Evolutionary conservation across 176 grass and related monocot genomes (phyloP).

Genomic region (Oryza nivara): DNA sequence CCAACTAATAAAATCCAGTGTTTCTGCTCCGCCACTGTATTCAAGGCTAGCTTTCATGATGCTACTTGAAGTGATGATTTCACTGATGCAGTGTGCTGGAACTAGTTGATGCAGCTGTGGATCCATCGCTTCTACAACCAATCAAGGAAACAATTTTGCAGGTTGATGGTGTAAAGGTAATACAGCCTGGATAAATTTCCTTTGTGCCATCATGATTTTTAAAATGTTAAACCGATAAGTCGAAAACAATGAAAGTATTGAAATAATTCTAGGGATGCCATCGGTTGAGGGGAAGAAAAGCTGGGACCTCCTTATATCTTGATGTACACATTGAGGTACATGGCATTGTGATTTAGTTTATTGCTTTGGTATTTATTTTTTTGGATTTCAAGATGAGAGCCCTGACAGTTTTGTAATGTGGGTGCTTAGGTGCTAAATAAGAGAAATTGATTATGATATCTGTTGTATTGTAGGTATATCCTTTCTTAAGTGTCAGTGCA

Average conservation of each 20-base stretch:
- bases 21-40: too few relatives aligned
- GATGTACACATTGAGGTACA: constrained; percentile 98
- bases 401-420: neutral
- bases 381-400: neutral
- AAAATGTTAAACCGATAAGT: constrained; percentile 12
- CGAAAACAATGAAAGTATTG: constrained; percentile 8
- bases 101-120: constrained; percentile 89
- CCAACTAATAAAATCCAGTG: too few relatives aligned
- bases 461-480: constrained; percentile 69
- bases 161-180: constrained; percentile 96
- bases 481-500: constrained; percentile 89
- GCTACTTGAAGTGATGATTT: constrained; percentile 15
- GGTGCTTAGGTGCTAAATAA: constrained; percentile 6
- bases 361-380: constrained; percentile 28
- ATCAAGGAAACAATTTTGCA: constrained; percentile 87
- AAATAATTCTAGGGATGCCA: constrained; percentile 74
- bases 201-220: neutral
- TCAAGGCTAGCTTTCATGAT: constrained; percentile 1
- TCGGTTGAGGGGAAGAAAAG: constrained; percentile 92
- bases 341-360: constrained; percentile 23
- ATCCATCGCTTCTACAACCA: constrained; percentile 67
- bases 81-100: constrained; percentile 64
- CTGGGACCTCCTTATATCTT: constrained; percentile 90
- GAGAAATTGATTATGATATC: constrained; percentile 25
- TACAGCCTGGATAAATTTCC: constrained; percentile 15